phyloP scores from a whole-genome alignment of 1,284 basidiomycete species.

The Cutaneotrichosporon cyanovorans region DNA sequence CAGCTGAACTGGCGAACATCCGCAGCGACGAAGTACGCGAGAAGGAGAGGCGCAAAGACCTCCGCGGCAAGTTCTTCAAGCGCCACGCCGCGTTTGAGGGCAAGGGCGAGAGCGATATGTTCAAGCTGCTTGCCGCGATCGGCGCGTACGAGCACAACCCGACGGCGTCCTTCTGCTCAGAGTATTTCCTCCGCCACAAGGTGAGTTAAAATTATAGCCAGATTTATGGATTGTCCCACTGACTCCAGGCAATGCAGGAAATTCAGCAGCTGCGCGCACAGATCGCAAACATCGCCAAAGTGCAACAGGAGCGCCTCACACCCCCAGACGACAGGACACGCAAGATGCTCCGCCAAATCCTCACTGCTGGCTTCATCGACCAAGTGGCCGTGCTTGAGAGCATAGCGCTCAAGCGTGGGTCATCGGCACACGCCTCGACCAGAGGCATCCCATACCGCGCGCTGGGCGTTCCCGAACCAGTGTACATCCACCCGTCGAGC shows the following conservation, averaged over 20 bases:
- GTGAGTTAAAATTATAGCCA: no score
- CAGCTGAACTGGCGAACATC: slow-evolving; percentile 53
- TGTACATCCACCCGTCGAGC: slow-evolving; percentile 88
- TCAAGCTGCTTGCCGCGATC: slow-evolving; percentile 80
- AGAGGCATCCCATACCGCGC: slow-evolving; percentile 79
- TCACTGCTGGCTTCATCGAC: slow-evolving; percentile 88
- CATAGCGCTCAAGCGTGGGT: slow-evolving; percentile 53
- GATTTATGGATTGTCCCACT: neutral
- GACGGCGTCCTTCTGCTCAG: slow-evolving; percentile 68
- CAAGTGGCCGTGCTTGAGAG: slow-evolving; percentile 92
- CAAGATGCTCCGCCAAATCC: slow-evolving; percentile 81
- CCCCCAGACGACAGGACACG: slow-evolving; percentile 58
- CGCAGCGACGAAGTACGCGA: slow-evolving; percentile 56
- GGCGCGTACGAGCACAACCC: slow-evolving; percentile 93
- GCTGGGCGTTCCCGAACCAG: slow-evolving; percentile 72
- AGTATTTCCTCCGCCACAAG: slow-evolving; percentile 88
- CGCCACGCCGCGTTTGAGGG: slow-evolving; percentile 65
- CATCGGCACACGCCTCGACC: slow-evolving; percentile 62
- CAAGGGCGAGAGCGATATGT: slow-evolving; percentile 75
- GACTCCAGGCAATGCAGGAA: slow-evolving; percentile 86
- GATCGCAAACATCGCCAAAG: slow-evolving; percentile 69
- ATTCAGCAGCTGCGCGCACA: slow-evolving; percentile 94
- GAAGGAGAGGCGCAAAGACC: slow-evolving; percentile 60
- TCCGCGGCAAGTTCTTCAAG: slow-evolving; percentile 69
- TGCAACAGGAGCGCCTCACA: slow-evolving; percentile 54